Evolutionary conservation across 2,329 filamentous ascomycete species (phyloP), one percentile per base, ranked within the genome.

Genomic region (Diaporthe destruens): DNA sequence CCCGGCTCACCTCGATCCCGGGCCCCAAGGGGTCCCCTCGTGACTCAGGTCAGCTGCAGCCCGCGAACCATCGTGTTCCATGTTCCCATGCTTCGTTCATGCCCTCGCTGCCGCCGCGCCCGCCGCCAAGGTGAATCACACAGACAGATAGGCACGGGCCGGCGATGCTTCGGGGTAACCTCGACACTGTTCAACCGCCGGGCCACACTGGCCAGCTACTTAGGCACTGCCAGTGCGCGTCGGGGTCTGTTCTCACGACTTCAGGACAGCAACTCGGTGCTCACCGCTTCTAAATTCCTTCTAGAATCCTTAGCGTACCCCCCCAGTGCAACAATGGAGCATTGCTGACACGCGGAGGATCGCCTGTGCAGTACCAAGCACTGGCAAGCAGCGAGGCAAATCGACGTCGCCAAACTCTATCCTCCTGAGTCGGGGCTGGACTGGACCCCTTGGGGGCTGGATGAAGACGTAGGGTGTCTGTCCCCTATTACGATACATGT

Each of bases 401-500:
- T 66, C 61, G 61, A 53, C 47, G 61, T 53, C 61, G 61, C 47
- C 61, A 66, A 66, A 66, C 47, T 66, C 61, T 66, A 66, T 53
- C 61, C 61, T 36, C 32, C 36, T 53, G 61, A 66, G 23, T 66
- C 61, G 47, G 61, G 61, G 32, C 61, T 66, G 61, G 47, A 66
- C 61, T 66, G 61, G 47, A 66, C 61, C 47, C 61, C 32, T 66
- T 66, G 61, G 61, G 61, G 61, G 61, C 61, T 65, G 61, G 9
- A 65, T 11, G n/a, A 29, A 65, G 34, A 4, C 16, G 44, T 18
- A 12, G 29, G 23, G 61, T 36, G n/a, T 36, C 12, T 23, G n/a
- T 23, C 12, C 59, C 44, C 32, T 39, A 36, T 18, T 16, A 20
- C 2, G 47, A 44, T 66, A 53, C 61, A 39, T n/a, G 9, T 2